Evolutionary conservation across 805 yeast genomes (phyloP), one percentile per base, ranked within the genome.

Genomic region (Zygosaccharomyces kombuchaensis): DNA sequence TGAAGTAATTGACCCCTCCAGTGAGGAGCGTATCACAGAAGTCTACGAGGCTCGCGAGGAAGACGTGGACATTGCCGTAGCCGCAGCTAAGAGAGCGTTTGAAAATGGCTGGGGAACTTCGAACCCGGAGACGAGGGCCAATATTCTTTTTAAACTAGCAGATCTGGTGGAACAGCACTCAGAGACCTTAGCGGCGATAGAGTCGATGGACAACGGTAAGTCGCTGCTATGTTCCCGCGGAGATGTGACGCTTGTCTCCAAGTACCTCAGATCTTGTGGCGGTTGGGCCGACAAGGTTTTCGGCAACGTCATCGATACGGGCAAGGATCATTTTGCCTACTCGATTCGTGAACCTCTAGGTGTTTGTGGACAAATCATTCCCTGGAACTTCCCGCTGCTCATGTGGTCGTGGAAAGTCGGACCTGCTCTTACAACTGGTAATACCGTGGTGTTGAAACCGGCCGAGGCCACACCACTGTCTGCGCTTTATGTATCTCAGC

Each of bases 321-420:
- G 87, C 52, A 65, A 70, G 49, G 64, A 77, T 44, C 82, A 83
- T 65, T 77, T 83, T 61, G 75, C 74, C 54, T 82, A 80, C 68
- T 77, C 86, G 45, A 75, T 78, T 65, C 78, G 82, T 66, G 95
- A 87, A 70, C 95, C 96, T 51, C 72, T 84, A 56, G 96, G 95
- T 66, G 95, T 87, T 44, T 83, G 90, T 69, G 89, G 93, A 51
- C 88, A 85, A 65, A 84, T 87, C 58, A 87, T 86, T 60, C 95
- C 96, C 57, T 87, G 96, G 95, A 87, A 87, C 72, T 87, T 87
- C 79, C 96, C 96, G 54, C 73, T 87, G 62, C 75, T 87, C 71
- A 84, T 87, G 83, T 80, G 86, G 73, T 76, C 91, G 37, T 87
- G 95, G 88, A 87, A 87, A 61, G 72, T 87, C 54, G 90, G 88